phyloP scores from a whole-genome alignment of 306 rosid species.

The Chamaecrista fasciculata region DNA sequence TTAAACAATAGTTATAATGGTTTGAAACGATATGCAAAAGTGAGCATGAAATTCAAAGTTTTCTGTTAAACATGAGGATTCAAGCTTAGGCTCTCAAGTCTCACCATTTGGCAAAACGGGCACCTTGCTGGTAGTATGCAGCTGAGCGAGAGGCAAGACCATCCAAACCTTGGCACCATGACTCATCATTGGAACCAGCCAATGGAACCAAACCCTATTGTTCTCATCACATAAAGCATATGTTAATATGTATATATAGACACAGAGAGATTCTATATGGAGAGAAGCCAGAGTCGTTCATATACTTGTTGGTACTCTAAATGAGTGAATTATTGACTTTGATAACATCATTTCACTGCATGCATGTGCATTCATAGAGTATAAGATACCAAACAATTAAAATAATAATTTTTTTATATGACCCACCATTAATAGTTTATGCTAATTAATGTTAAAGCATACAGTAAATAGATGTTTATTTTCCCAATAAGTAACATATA shows the following conservation, averaged over 20 bases:
- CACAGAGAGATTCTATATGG: background rate
- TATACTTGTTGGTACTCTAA: background rate
- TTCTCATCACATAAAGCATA: slow-evolving; percentile 5
- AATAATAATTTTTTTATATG: background rate
- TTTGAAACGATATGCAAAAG: slow-evolving; percentile 6
- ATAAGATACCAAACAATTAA: background rate
- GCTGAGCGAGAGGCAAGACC: slow-evolving; percentile 78
- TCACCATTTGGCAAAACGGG: slow-evolving; percentile 97
- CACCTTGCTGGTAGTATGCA: slow-evolving; percentile 87
- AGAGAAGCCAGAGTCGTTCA: background rate
- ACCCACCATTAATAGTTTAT: background rate
- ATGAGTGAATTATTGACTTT: background rate
- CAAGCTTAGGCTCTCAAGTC: slow-evolving; percentile 44
- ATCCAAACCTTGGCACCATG: slow-evolving; percentile 88
- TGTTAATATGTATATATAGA: background rate
- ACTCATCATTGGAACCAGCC: slow-evolving; percentile 64
- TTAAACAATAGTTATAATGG: background rate
- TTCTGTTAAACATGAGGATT: background rate
- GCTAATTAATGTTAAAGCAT: background rate
- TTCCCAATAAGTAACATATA: background rate
- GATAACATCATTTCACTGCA: background rate
- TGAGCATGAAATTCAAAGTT: background rate
- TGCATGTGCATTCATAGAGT: background rate
- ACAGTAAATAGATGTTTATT: background rate
- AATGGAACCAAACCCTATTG: slow-evolving; percentile 77